Base-by-base conservation (phyloP, 768 basidiomycete genomes). In the Macrocybe gigantea region DNA sequence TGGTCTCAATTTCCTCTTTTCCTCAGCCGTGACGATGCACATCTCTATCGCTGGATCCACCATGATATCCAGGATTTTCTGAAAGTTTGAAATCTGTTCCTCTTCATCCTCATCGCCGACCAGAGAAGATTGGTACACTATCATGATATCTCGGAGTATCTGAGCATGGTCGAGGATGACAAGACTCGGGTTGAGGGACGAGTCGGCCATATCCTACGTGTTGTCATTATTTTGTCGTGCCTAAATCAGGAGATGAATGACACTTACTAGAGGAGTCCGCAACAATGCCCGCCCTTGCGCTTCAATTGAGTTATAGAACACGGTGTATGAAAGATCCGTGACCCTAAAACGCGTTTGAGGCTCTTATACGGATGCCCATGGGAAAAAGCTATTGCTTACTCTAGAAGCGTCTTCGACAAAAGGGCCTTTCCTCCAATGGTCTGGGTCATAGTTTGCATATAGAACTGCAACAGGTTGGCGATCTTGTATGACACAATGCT, bases 391-490 rank as follows among this genome's bases (percentile, higher is more conserved):
- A 13, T 53, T 51, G 13, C 83, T 44, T 55, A 95, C 93, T 96
- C 92, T 52, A 82, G 71, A 30, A 98, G 70, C 0, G 88, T 85
- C 48, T 69, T 75, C 1, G 86, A 85, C 46, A 98, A 70, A 39
- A 88, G 49, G 1, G 94, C 90, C 3, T 86, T 72, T n/a, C 79
- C 75, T 0, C 96, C 96, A 38, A 97, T 85, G 1, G 94, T 97
- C 41, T 91, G 77, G 43, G 81, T 77, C 93, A 99, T 96, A 5
- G 93, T 97, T 32, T 93, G 64, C 60, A 85, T 70, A 63, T 98
- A 99, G 61, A 98, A 99, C 54, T 95, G 91, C 7, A 99, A 66
- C n/a, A 98, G 72, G 57, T 95, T 97, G 41, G 92, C 85, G 44
- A 98, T 83, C 63, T 91, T 93, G 70, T 93, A 99, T 0, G 88